Percentiles rank a stretch among this genome's conserved stretches.
These are phyloP conservation scores for Raphanus hybrid DNA, from an alignment of 441 rosid species.

Conservation along the genomic window DNA sequence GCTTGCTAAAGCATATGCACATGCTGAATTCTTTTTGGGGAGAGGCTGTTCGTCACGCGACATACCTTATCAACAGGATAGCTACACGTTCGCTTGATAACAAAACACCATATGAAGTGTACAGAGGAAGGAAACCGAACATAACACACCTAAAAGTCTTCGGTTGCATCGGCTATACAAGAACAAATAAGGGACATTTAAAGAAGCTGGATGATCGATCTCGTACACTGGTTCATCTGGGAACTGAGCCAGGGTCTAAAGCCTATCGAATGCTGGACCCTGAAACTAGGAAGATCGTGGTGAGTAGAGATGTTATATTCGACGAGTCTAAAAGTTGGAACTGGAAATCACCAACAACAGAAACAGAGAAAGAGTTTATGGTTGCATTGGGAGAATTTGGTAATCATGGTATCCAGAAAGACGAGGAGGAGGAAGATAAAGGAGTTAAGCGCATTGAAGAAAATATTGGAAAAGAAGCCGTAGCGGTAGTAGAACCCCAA, in stretches of 20 bases:
- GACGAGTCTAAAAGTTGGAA: no score
- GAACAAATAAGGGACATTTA: not conserved
- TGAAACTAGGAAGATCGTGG: no score
- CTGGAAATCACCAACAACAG: no score
- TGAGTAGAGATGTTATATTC: no score
- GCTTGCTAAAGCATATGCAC: not conserved
- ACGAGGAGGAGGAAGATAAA: no score
- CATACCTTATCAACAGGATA: not conserved
- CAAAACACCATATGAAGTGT: not conserved
- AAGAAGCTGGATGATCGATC: not conserved
- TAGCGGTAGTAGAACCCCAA: no score
- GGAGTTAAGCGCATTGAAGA: no score
- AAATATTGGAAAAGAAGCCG: no score
- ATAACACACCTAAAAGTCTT: not conserved
- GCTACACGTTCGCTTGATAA: not conserved
- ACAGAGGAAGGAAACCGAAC: not conserved
- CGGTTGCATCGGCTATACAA: not conserved
- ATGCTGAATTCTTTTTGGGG: not conserved
- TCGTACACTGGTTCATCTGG: not conserved
- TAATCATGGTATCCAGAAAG: no score
- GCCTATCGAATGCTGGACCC: not conserved
- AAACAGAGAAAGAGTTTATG: no score
- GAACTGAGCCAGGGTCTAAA: not conserved
- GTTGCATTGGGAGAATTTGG: no score
- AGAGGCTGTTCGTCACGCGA: not conserved